Percentiles rank a stretch among this genome's conserved stretches.
These are phyloP conservation scores for Citrus unshiu DNA, from an alignment of 345 rosid species.

Conservation along the genomic window DNA sequence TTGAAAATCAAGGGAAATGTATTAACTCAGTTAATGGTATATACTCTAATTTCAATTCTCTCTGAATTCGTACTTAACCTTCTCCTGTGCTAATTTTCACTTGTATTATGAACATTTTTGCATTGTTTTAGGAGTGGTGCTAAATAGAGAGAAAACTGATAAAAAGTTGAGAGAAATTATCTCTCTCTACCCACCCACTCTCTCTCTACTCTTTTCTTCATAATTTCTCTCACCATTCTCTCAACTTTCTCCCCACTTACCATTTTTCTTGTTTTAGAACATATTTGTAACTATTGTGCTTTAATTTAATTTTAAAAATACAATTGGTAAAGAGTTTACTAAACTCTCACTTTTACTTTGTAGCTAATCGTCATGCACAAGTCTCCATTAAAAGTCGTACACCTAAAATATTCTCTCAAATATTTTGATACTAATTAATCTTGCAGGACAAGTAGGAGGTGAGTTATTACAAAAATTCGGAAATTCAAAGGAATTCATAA, in stretches of 20 bases:
- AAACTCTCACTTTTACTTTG: background rate
- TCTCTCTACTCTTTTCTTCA: too few relatives aligned
- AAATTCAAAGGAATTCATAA: conserved; percentile 36
- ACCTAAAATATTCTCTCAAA: background rate
- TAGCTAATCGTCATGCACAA: background rate
- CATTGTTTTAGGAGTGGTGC: background rate
- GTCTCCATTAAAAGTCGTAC: background rate
- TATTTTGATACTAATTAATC: background rate
- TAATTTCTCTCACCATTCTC: too few relatives aligned
- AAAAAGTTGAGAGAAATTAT: too few relatives aligned
- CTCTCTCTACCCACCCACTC: too few relatives aligned
- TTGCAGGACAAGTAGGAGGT: conserved; percentile 20
- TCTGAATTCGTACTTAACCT: background rate
- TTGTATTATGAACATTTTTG: background rate
- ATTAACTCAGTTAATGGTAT: conserved; percentile 17
- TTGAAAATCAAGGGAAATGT: conserved; percentile 8
- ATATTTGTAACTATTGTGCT: too few relatives aligned
- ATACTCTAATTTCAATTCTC: too few relatives aligned
- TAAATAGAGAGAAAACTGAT: too few relatives aligned
- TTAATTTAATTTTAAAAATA: too few relatives aligned
- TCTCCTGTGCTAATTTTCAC: background rate
- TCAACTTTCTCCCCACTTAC: too few relatives aligned
- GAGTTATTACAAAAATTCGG: conserved; percentile 35
- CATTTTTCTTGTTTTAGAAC: too few relatives aligned
- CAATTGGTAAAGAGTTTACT: background rate